phyloP scores from a whole-genome alignment of 1,284 basidiomycete genomes.

The Sanguinoderma infundibulare region DNA sequence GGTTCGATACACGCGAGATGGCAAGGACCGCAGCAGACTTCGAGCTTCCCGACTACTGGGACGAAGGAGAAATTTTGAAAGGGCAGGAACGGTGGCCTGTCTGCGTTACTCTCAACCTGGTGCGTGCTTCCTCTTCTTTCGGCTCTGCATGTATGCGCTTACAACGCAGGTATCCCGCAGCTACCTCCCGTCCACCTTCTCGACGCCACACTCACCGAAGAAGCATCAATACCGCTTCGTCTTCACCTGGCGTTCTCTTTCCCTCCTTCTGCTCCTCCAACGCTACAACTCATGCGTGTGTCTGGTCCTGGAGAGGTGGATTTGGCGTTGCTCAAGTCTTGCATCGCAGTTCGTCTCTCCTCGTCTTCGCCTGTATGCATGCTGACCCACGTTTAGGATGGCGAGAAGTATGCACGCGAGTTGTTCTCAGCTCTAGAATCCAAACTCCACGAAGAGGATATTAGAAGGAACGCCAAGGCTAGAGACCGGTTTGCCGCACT shows the following conservation, averaged over 20 bases:
- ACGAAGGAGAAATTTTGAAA: constrained; percentile 71
- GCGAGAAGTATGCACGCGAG: constrained; percentile 4
- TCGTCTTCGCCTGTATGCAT: background rate
- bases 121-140: constrained; percentile 35
- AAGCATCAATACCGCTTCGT: constrained; percentile 57
- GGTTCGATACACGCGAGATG: constrained; percentile 59
- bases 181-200: constrained; percentile 62
- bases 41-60: constrained; percentile 84
- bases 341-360: constrained; percentile 53
- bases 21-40: constrained; percentile 65
- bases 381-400: background rate
- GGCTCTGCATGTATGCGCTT: background rate
- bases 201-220: constrained; percentile 71
- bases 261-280: constrained; percentile 38
- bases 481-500: constrained; percentile 33
- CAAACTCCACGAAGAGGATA: constrained; percentile 32
- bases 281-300: constrained; percentile 63
- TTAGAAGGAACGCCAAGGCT: constrained; percentile 40
- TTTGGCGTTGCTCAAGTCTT: constrained; percentile 47
- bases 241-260: constrained; percentile 70
- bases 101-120: constrained; percentile 75
- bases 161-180: constrained; percentile 42
- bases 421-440: constrained; percentile 1
- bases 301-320: constrained; percentile 61
- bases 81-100: constrained; percentile 72